Evolutionary conservation across 2,329 filamentous ascomycete species (phyloP).

Genomic region (Geosmithia putterillii): DNA sequence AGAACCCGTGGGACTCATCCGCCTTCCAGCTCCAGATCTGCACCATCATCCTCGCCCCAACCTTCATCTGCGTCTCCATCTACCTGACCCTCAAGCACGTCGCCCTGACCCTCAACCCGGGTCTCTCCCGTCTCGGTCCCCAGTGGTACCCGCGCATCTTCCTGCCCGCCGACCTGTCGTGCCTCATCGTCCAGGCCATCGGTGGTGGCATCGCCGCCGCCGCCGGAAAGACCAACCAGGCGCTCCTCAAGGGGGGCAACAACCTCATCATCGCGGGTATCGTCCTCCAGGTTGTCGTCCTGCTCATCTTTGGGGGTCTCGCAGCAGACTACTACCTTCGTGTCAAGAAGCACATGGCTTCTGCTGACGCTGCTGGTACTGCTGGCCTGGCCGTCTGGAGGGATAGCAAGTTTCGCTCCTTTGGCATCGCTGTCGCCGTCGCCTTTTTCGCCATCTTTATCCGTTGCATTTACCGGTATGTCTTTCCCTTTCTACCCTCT

Average conservation of each 20-base stretch:
- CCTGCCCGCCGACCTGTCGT: conserved; percentile 46
- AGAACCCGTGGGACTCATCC: conserved; percentile 39
- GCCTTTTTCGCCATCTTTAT: conserved; percentile 34
- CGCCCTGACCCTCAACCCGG: conserved; percentile 32
- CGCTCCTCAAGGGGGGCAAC: conserved; percentile 32
- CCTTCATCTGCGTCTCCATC: conserved; percentile 48
- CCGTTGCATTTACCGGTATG: conserved; percentile 43
- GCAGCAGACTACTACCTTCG: conserved; percentile 32
- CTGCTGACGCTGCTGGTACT: conserved; percentile 1
- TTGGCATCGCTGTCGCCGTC: conserved; percentile 27
- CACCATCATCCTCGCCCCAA: conserved; percentile 45
- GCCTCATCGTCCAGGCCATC: conserved; percentile 44
- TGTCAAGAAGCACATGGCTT: conserved; percentile 23
- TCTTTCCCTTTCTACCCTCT: conserved; percentile 2
- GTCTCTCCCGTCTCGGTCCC: conserved; percentile 37
- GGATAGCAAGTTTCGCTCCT: conserved; percentile 27
- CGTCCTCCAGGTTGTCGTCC: conserved; percentile 38
- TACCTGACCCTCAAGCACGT: conserved; percentile 54
- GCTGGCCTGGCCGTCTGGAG: conserved; percentile 25
- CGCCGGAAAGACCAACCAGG: conserved; percentile 23
- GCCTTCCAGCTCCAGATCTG: conserved; percentile 48
- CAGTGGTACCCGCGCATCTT: conserved; percentile 43
- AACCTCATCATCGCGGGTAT: conserved; percentile 40
- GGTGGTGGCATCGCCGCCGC: conserved; percentile 43
- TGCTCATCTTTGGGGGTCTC: conserved; percentile 30